phyloP scores from a whole-genome alignment of 1,284 basidiomycete species.

The Takashimella tepidaria region DNA sequence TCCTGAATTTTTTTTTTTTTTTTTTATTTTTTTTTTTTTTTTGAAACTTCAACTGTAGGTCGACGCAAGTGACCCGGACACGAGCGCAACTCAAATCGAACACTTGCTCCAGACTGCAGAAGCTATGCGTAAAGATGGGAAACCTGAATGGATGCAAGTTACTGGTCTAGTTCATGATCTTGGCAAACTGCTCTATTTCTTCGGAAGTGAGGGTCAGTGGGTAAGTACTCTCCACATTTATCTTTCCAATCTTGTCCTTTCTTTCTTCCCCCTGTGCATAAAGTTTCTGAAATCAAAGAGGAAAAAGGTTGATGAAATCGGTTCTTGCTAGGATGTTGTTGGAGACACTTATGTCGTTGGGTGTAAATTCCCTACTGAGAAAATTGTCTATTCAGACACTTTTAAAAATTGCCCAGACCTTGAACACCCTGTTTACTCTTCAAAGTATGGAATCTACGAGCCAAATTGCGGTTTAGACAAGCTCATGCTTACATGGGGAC shows the following conservation, averaged over 20 bases:
- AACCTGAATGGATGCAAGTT: conserved; percentile 67
- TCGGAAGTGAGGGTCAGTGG: conserved; percentile 75
- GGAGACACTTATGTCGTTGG: conserved; percentile 86
- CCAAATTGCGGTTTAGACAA: conserved; percentile 81
- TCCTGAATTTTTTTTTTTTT: too few species aligned
- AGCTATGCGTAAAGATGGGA: conserved; percentile 78
- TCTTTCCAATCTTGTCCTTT: too few species aligned
- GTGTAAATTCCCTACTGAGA: conserved; percentile 74
- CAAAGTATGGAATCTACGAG: conserved; percentile 78
- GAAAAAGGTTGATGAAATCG: too few species aligned
- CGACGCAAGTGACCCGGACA: conserved; percentile 33
- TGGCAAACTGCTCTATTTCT: conserved; percentile 75
- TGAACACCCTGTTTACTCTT: conserved; percentile 64
- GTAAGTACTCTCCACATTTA: neutral
- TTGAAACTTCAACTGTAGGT: too few species aligned
- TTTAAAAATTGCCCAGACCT: conserved; percentile 74
- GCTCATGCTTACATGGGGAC: conserved; percentile 85
- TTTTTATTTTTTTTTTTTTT: too few species aligned
- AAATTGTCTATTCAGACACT: conserved; percentile 80
- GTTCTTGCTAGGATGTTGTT: conserved; percentile 62
- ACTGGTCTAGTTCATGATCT: conserved; percentile 83
- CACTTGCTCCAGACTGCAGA: conserved; percentile 87
- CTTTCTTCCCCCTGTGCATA: too few species aligned
- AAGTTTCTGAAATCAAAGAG: too few species aligned
- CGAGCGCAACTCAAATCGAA: conserved; percentile 69